Conservation (phyloP, 2,329 filamentous ascomycete genomes). For the Teratosphaeriaceae sp. region DNA sequence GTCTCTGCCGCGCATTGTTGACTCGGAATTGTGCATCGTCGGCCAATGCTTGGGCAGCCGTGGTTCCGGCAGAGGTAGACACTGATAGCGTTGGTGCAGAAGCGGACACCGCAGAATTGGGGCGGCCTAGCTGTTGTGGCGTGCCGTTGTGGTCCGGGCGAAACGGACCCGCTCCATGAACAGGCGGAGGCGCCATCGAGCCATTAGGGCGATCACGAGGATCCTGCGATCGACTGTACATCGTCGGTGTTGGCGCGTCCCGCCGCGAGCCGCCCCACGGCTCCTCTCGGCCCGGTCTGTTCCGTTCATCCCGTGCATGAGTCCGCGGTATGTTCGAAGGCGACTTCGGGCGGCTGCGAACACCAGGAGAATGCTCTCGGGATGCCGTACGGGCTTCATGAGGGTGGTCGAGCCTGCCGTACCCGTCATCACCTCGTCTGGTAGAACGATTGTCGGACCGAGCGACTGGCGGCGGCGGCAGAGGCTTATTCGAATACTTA, state of each 20-base stretch:
- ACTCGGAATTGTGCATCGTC: neutral
- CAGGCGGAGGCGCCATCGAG: conserved; percentile 8
- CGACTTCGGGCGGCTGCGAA: conserved; percentile 31
- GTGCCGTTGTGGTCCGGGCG: neutral
- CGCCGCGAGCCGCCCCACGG: neutral
- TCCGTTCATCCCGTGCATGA: conserved; percentile 29
- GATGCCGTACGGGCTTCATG: conserved; percentile 29
- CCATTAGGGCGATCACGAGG: conserved; percentile 8
- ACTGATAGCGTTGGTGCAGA: conserved; percentile 1
- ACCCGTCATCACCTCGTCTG: conserved; percentile 30
- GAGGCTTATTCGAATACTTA: conserved; percentile 7
- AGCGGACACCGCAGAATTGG: conserved; percentile 3
- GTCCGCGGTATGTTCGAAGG: conserved; percentile 20
- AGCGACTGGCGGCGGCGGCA: conserved; percentile 4
- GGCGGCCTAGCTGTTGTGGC: conserved; percentile 2
- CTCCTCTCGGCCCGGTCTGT: conserved; percentile 20
- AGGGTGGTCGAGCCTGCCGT: conserved; percentile 40
- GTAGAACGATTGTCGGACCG: conserved; percentile 21
- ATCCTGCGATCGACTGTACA: conserved; percentile 7
- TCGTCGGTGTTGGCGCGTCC: conserved; percentile 3
- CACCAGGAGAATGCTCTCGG: conserved; percentile 36
- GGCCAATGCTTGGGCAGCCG: too few species aligned
- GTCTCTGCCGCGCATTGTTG: conserved; percentile 6
- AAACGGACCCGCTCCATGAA: too few species aligned
- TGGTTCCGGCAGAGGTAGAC: neutral